phyloP scores from a whole-genome alignment of 2,329 filamentous ascomycete genomes.

The Atkinsonella hypoxylon region DNA sequence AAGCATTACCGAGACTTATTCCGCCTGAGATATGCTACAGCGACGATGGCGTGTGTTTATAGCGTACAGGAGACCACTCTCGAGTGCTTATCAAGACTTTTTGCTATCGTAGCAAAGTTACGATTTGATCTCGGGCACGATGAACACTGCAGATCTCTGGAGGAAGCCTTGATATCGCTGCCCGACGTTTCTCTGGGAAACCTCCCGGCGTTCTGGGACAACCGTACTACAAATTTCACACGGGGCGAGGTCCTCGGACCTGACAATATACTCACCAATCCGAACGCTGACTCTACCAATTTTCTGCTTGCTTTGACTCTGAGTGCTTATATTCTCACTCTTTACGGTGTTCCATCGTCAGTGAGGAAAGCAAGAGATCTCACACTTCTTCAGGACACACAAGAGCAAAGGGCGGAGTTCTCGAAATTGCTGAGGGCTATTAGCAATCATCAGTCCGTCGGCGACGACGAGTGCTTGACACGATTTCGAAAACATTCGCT shows the following conservation, averaged over 20 bases:
- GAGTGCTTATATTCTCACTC: conserved; percentile 45
- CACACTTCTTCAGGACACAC: conserved; percentile 47
- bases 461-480: conserved; percentile 53
- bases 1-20: conserved; percentile 49
- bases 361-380: conserved; percentile 49
- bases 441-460: conserved; percentile 35
- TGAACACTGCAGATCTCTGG: conserved; percentile 38
- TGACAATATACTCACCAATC: conserved; percentile 53
- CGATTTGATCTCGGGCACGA: conserved; percentile 44
- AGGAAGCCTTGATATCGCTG: conserved; percentile 34
- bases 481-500: conserved; percentile 50
- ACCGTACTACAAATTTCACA: conserved; percentile 19
- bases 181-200: conserved; percentile 24
- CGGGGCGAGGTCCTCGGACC: conserved; percentile 39
- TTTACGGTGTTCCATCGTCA: conserved; percentile 35
- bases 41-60: conserved; percentile 57
- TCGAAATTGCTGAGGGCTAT: conserved; percentile 46
- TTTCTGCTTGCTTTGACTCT: conserved; percentile 52
- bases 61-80: conserved; percentile 46
- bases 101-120: conserved; percentile 48
- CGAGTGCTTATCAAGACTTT: conserved; percentile 47
- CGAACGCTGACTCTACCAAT: conserved; percentile 40
- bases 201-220: conserved; percentile 9
- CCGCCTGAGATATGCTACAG: conserved; percentile 52
- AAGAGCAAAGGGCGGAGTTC: conserved; percentile 51